A percentile compares a stretch with the other conserved stretches of the same genome.
phyloP scores from a whole-genome alignment of 106 monocot genomes.

The Dendrobium catenatum region DNA sequence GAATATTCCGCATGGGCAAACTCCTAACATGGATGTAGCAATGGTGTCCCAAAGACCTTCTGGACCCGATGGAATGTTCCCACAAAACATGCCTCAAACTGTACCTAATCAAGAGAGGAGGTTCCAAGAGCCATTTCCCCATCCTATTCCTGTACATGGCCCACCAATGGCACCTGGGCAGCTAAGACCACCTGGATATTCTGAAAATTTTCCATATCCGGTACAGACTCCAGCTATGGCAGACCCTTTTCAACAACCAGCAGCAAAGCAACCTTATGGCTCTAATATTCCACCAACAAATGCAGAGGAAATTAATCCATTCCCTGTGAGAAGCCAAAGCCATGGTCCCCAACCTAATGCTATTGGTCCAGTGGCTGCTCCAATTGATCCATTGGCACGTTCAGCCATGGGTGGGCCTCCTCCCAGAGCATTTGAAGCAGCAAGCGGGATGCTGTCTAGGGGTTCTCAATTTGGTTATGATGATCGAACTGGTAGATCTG shows the following conservation, averaged over 20 bases:
- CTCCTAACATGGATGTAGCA: constrained; percentile 19
- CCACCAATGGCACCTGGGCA: constrained; percentile 24
- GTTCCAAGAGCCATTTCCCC: constrained; percentile 17
- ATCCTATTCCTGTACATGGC: constrained; percentile 22
- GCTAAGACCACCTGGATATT: constrained; percentile 29
- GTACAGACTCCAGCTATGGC: constrained; percentile 1
- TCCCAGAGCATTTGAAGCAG: constrained; percentile 20
- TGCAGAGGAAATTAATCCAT: constrained; percentile 5
- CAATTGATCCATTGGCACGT: constrained; percentile 20
- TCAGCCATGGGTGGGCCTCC: constrained; percentile 21
- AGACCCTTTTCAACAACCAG: constrained; percentile 11
- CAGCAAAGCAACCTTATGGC: constrained; percentile 9
- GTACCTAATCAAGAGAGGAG: constrained; percentile 26
- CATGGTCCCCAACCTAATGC: constrained; percentile 15
- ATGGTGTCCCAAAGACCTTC: constrained; percentile 28
- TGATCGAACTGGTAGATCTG: constrained; percentile 9
- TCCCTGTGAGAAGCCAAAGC: constrained; percentile 9
- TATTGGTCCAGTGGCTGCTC: constrained; percentile 14
- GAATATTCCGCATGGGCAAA: constrained; percentile 17
- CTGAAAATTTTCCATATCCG: constrained; percentile 30
- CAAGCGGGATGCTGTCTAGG: constrained; percentile 18
- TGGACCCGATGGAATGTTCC: constrained; percentile 28
- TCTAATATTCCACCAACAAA: constrained; percentile 7
- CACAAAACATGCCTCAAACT: constrained; percentile 26
- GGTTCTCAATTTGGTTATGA: constrained; percentile 27